These are phyloP conservation scores for Vigna angularis DNA, from an alignment of 306 rosid species.

Conservation along the genomic window DNA sequence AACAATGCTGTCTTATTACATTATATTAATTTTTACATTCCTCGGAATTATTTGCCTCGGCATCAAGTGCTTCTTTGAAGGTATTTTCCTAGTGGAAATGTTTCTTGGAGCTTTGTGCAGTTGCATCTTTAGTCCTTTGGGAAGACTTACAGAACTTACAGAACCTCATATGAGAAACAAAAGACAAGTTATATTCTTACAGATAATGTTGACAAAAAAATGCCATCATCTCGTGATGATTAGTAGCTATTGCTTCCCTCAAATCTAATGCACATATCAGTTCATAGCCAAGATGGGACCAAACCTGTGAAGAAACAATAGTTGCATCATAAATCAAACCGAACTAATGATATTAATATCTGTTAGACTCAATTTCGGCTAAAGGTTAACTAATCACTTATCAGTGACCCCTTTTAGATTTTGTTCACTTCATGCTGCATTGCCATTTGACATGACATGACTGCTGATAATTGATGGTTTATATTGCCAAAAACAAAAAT, in stretches of 20 bases:
- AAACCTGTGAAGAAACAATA: constrained; percentile 24
- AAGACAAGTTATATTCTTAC: constrained; percentile 52
- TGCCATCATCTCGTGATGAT: constrained; percentile 76
- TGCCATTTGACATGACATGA: constrained; percentile 26
- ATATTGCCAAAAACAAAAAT: background rate
- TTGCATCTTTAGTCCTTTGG: constrained; percentile 42
- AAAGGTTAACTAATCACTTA: constrained; percentile 5
- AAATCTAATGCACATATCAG: constrained; percentile 31
- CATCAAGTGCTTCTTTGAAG: constrained; percentile 27
- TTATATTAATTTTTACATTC: background rate
- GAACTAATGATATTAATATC: background rate
- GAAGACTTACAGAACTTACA: constrained; percentile 23
- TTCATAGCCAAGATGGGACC: constrained; percentile 54
- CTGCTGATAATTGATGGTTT: background rate
- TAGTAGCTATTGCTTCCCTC: constrained; percentile 66
- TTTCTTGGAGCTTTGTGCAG: constrained; percentile 49
- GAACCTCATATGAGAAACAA: constrained; percentile 44
- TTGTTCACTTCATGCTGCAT: constrained; percentile 12
- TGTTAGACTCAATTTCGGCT: constrained; percentile 21
- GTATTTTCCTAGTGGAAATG: constrained; percentile 40
- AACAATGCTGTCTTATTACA: constrained; percentile 17
- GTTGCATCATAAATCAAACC: constrained; percentile 16
- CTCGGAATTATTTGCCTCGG: constrained; percentile 31
- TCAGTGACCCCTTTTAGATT: background rate
- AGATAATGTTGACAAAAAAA: constrained; percentile 61